Base-by-base conservation (phyloP, 1,284 basidiomycete genomes). In the Ustilago tritici region DNA sequence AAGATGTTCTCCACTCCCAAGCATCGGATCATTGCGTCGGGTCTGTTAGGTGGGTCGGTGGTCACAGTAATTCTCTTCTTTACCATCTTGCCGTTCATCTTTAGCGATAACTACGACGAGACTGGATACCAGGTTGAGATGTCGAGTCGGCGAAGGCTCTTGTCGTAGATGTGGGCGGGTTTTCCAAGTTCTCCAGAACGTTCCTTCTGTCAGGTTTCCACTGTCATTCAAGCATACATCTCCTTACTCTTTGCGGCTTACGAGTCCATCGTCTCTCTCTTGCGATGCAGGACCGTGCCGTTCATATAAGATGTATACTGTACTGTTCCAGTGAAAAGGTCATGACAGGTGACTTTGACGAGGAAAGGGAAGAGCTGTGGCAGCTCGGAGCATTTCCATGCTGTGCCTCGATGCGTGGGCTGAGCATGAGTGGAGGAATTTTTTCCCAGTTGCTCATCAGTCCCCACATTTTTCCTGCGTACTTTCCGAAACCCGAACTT, bases 1-100 rank as follows among this genome's bases (percentile, higher is more conserved):
- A 79, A 74, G 65, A 67, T 68, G 57, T 80, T 61, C 50, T 56
- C 68, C 8, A 82, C 81, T n/a, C 81, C 76, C 10, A 65, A 40
- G 38, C 76, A 80, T 40, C 58, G 65, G 14, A 69, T 68, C 56
- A 68, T 81, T 46, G 79, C 81, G 0, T 54, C 55, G 0, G 78
- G 43, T 10, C 32, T 82, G 40, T 40, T 82, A 23, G 69, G 59
- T 12, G 81, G 81, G 8, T 63, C 73, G 3, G 41, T 80, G 7
- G 40, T 66, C 31, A 55, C 64, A 31, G 57, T 70, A 10, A 41
- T 81, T 11, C 36, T 40, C 10, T 64, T 80, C 56, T 81, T 78
- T 57, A 70, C 62, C 2, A 6, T 59, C 47, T 56, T 80, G 28
- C 73, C 76, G 8, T 70, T 56, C 23, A 11, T 73, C 32, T 79